Percentiles rank a stretch among this genome's conserved stretches.
Conservation (phyloP, 108 stramenopile species). For the Nitzschia inconspicua region DNA sequence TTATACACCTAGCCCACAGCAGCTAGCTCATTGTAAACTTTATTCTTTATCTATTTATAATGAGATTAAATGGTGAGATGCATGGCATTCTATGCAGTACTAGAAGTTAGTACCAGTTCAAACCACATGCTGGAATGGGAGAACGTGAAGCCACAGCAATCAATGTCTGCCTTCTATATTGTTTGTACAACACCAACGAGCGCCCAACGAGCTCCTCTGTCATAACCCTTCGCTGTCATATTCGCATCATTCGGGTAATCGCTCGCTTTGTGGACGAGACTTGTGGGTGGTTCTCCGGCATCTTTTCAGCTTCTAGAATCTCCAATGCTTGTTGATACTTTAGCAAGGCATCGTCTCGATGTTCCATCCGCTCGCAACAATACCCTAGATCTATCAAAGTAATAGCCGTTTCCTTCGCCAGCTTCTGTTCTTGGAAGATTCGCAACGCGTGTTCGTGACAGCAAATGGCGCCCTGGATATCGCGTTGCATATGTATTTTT, state of each 20-base stretch:
- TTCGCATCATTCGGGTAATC: conserved; percentile 4
- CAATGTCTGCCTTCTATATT: too few relatives aligned
- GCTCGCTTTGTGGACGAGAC: conserved; percentile 12
- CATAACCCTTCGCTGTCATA: too few relatives aligned
- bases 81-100: too few relatives aligned
- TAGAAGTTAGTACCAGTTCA: too few relatives aligned
- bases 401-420: conserved; percentile 9
- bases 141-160: too few relatives aligned
- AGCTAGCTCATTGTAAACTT: too few relatives aligned
- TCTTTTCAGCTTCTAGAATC: not conserved
- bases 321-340: conserved; percentile 9
- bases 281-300: conserved; percentile 6
- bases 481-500: conserved; percentile 34
- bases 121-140: too few relatives aligned
- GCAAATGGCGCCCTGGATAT: conserved; percentile 10
- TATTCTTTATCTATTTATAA: too few relatives aligned
- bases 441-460: conserved; percentile 26
- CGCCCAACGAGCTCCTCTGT: too few relatives aligned
- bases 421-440: not conserved
- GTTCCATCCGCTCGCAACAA: conserved; percentile 21
- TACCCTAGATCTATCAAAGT: conserved; percentile 23
- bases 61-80: too few relatives aligned
- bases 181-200: too few relatives aligned
- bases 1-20: too few relatives aligned
- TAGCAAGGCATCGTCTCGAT: conserved; percentile 5